These are phyloP conservation scores for Bipolaris bicolor DNA, from an alignment of 2,329 filamentous ascomycete genomes.

Conservation along the genomic window DNA sequence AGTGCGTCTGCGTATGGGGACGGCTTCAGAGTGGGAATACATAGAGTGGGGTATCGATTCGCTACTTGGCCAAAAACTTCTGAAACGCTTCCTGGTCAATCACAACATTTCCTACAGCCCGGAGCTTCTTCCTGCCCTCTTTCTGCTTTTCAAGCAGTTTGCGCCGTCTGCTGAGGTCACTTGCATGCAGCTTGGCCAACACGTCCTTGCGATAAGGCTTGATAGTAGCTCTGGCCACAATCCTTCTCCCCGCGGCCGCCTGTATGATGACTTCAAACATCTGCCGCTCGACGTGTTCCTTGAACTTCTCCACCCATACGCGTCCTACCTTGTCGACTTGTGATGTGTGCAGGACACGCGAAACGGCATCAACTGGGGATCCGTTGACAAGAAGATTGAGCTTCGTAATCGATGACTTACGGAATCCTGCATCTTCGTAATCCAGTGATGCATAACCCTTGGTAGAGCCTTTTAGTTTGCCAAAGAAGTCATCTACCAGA, in stretches of 20 bases:
- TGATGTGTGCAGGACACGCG: conserved; percentile 83
- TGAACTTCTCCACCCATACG: conserved; percentile 94
- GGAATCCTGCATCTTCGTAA: conserved; percentile 94
- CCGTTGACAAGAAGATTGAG: conserved; percentile 94
- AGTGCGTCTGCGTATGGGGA: background rate
- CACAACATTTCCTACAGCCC: conserved; percentile 84
- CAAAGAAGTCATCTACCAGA: conserved; percentile 95
- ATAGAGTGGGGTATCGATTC: conserved; percentile 8
- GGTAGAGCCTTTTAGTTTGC: conserved; percentile 89
- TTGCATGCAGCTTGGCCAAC: conserved; percentile 87
- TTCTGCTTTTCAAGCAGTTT: conserved; percentile 98
- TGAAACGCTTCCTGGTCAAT: conserved; percentile 97
- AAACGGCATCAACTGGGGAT: conserved; percentile 88
- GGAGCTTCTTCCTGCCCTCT: conserved; percentile 86
- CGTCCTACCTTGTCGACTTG: conserved; percentile 82
- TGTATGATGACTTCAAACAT: conserved; percentile 98
- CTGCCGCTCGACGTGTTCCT: conserved; percentile 92
- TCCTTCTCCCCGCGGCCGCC: conserved; percentile 78
- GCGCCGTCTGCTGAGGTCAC: conserved; percentile 78
- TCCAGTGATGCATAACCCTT: conserved; percentile 96
- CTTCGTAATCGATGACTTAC: conserved; percentile 79
- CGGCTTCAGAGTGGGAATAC: background rate
- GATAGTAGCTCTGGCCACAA: conserved; percentile 90
- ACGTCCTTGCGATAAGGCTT: conserved; percentile 98
- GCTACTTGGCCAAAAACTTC: conserved; percentile 79